Evolutionary conservation across 495 filamentous ascomycete species (phyloP).

Genomic region (Daldinia concentrica): DNA sequence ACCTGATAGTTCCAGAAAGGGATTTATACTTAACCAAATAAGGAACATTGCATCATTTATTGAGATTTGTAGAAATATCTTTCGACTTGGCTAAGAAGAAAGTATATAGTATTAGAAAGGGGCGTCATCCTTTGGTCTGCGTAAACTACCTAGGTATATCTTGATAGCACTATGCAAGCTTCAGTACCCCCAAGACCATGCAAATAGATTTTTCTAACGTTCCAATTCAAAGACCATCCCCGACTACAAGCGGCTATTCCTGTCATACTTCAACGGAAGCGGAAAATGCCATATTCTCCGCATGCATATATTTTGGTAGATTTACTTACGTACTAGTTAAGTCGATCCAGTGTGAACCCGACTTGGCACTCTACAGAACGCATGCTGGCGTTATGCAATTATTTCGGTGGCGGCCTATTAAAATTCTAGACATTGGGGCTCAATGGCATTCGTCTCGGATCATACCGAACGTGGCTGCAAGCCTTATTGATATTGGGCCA

Average conservation of each 20-base stretch:
- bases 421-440: not conserved
- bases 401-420: not conserved
- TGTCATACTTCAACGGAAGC: conserved; percentile 19
- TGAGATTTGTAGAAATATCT: not conserved
- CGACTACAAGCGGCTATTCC: conserved; percentile 3
- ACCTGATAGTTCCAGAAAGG: not conserved
- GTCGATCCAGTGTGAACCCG: conserved; percentile 34
- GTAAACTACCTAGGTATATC: not conserved
- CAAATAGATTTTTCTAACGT: conserved; percentile 7
- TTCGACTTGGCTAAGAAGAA: not conserved
- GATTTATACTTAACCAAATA: not conserved
- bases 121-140: not conserved
- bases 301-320: conserved; percentile 24
- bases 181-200: not conserved
- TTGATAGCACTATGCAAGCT: not conserved
- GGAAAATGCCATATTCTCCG: not conserved
- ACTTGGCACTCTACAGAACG: conserved; percentile 21
- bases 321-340: not conserved
- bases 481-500: conserved; percentile 32
- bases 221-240: too few species aligned
- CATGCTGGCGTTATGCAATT: not conserved
- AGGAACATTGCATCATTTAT: not conserved
- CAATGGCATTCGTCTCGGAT: conserved; percentile 22
- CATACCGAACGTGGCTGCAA: conserved; percentile 30
- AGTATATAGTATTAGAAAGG: not conserved